Evolutionary conservation across 1,284 basidiomycete species (phyloP).

Genomic region (Anthracocystis walkeri): DNA sequence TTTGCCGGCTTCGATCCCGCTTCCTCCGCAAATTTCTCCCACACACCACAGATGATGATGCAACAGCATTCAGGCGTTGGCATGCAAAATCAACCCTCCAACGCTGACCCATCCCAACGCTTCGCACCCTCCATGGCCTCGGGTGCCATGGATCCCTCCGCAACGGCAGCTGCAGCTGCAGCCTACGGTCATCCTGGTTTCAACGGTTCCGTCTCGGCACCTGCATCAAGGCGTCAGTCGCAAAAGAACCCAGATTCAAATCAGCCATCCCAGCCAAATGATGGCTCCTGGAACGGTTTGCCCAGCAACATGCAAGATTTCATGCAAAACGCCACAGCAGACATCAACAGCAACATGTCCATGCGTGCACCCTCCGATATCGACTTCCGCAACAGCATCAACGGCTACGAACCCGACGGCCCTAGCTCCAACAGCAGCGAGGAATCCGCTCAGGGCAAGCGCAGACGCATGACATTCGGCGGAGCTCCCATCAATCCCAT

Average conservation of each 20-base stretch:
- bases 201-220: constrained; percentile 35
- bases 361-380: constrained; percentile 27
- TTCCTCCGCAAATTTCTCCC: constrained; percentile 23
- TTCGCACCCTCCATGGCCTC: constrained; percentile 18
- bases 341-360: constrained; percentile 15
- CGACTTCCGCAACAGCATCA: constrained; percentile 24
- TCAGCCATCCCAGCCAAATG: constrained; percentile 12
- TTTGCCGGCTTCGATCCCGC: constrained; percentile 32
- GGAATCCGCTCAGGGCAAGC: constrained; percentile 39
- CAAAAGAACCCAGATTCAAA: constrained; percentile 27
- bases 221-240: constrained; percentile 31
- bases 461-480: constrained; percentile 50
- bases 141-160: constrained; percentile 34
- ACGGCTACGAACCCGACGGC: constrained; percentile 40
- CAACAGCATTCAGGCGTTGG: constrained; percentile 24
- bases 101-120: constrained; percentile 24
- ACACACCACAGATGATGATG: constrained; percentile 41
- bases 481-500: constrained; percentile 30
- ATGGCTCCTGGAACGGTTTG: constrained; percentile 20
- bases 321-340: constrained; percentile 14
- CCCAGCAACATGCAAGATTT: constrained; percentile 23
- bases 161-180: constrained; percentile 51
- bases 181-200: constrained; percentile 52
- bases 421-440: constrained; percentile 37
- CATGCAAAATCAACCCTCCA: constrained; percentile 12